phyloP scores from a whole-genome alignment of 192 early-diverging fungal genomes.

The Coemansia nantahalensis region DNA sequence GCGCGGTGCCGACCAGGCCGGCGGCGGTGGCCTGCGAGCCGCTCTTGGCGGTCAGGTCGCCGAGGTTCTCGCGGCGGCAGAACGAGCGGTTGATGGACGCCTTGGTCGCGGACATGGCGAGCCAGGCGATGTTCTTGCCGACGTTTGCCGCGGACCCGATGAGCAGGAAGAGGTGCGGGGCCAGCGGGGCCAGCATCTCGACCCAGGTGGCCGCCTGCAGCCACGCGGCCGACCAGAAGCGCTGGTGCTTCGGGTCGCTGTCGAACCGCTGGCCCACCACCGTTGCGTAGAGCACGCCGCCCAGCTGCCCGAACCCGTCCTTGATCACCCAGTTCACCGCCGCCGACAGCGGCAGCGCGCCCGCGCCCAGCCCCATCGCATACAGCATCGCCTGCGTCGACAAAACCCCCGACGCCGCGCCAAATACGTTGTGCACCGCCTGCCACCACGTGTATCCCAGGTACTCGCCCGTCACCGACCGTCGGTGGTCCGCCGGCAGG shows the following conservation, averaged over 20 bases:
- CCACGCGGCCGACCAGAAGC: slow-evolving; percentile 67
- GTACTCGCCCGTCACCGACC: slow-evolving; percentile 73
- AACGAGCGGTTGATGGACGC: slow-evolving; percentile 83
- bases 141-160: slow-evolving; percentile 79
- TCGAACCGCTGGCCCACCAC: slow-evolving; percentile 75
- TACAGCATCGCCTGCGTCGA: slow-evolving; percentile 83
- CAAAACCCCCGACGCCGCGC: slow-evolving; percentile 76
- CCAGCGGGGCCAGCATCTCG: slow-evolving; percentile 77
- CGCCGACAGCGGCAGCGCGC: slow-evolving; percentile 72
- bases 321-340: slow-evolving; percentile 92
- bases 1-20: slow-evolving; percentile 69
- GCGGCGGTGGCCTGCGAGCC: slow-evolving; percentile 83
- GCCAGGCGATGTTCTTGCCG: slow-evolving; percentile 85
- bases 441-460: slow-evolving; percentile 73
- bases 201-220: slow-evolving; percentile 73
- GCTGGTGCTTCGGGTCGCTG: slow-evolving; percentile 77
- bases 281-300: slow-evolving; percentile 81
- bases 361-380: slow-evolving; percentile 77
- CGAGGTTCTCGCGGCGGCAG: slow-evolving; percentile 69
- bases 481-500: slow-evolving; percentile 72
- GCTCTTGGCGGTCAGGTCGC: slow-evolving; percentile 81
- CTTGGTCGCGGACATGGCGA: slow-evolving; percentile 74
- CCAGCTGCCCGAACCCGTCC: slow-evolving; percentile 83
- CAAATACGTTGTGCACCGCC: slow-evolving; percentile 73
- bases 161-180: slow-evolving; percentile 70